phyloP scores from a whole-genome alignment of 2,329 filamentous ascomycete species.

The Bimuria novae-zelandiae region DNA sequence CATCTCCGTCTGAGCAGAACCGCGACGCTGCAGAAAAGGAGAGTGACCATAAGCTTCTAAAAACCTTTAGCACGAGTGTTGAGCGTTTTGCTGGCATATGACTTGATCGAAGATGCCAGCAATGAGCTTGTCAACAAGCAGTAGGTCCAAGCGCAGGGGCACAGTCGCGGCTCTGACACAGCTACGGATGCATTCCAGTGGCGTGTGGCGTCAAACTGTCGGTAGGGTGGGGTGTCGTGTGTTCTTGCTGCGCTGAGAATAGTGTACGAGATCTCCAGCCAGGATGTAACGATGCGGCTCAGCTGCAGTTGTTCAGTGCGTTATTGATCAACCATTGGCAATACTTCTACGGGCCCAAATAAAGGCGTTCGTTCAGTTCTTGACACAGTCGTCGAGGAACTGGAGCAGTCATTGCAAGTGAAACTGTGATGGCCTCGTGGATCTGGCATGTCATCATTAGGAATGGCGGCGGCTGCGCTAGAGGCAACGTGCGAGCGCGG shows the following conservation, averaged over 20 bases:
- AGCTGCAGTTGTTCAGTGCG: neutral
- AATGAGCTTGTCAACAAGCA: neutral
- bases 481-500: neutral
- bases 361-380: neutral
- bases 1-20: no score
- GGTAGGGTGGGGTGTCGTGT: neutral
- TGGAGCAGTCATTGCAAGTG: neutral
- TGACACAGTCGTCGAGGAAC: neutral
- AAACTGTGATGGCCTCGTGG: neutral
- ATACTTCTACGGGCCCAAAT: neutral
- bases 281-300: neutral
- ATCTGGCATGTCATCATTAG: slow-evolving; percentile 4
- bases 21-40: no score
- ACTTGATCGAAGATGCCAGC: neutral
- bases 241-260: neutral
- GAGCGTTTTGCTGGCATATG: neutral
- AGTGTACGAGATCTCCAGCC: neutral
- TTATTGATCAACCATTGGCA: slow-evolving; percentile 7
- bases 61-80: no score
- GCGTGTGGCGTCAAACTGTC: neutral
- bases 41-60: no score
- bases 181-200: neutral
- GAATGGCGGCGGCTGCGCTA: neutral
- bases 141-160: slow-evolving; percentile 1
- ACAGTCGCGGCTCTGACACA: neutral